Base-by-base conservation (phyloP, 805 yeast species). In the Candida cerambycidarum region DNA sequence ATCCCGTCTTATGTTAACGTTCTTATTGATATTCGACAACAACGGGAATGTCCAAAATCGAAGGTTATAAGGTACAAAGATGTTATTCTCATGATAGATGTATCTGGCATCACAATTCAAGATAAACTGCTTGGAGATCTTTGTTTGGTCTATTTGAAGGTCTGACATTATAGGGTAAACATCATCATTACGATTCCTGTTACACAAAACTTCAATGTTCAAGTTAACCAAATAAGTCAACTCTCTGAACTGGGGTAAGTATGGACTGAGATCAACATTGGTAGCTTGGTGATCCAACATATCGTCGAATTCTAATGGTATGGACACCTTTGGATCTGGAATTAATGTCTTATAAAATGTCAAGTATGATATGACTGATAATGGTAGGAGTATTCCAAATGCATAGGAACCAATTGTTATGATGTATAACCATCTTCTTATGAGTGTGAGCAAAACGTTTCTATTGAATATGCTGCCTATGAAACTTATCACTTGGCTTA, bases 31-130 rank as follows among this genome's bases (percentile, higher is more conserved):
- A 34, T 45, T 45, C 4, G 53, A 43, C 4, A 63, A 30, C 0
- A 57, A 30, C 0, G 75, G 75, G 1, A 71, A 65, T 4, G 58
- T 56, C 69, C 70, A 69, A 44, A 56, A 58, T 39, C 65, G 54
- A 32, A 66, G 53, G 43, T 63, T 60, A 50, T 60, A 69, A 0
- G 75, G 75, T 9, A 70, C 49, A 23, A 60, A 41, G 47, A 44
- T 32, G 49, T 70, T 70, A 42, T 63, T 62, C 12, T 42, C 45
- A 21, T 54, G 54, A 50, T 64, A 62, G 17, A 65, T 47, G 37
- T 44, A 48, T 8, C 63, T 47, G 16, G 65, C 49, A 43, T 64
- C 68, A 49, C 75, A 69, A 39, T 61, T 54, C 34, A 60, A 41
- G 4, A 55, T 43, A 19, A 52, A 50, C 5, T 47, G 50, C 16